Base-by-base conservation (phyloP, 2,329 filamentous ascomycete species). In the Nannizziopsis arthrosporioides region DNA sequence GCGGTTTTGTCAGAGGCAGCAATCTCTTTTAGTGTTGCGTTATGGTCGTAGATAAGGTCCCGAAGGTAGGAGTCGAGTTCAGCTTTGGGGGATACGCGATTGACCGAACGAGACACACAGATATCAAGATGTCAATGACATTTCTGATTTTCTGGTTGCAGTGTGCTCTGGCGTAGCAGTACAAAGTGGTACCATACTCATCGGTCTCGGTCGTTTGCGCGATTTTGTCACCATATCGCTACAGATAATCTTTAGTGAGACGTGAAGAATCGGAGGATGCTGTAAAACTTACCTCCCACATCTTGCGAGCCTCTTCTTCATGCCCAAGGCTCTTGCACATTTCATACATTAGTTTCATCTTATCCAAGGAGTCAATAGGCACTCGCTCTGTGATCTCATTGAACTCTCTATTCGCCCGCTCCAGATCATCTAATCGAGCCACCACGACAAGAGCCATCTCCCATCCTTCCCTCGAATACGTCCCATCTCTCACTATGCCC, bases 161-260 rank as follows among this genome's bases (percentile, higher is more conserved):
- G 60, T 93, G 88, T 2, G 88, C 85, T 10, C 93, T 78, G 18
- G 90, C 84, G 63, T 92, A 96, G 70, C 93, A 95, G 68, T 92
- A 82, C 15, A 96, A 74, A 0, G 87, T 85, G 54, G 90, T 80
- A 47, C 90, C 90, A 56, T 90, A 95, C 47, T 83, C 78, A 57
- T 85, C 78, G 0, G 84, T 83, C 37, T 79, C 22, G 7, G 22
- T 27, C 22, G 22, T 77, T 51, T 80, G 75, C 9, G 81, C 78
- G 35, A 94, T 74, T 42, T 81, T 75, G 55, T 94, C 82, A 49
- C 88, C 90, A 61, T 87, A 95, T 55, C 83, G 81, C 85, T 94
- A 58, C 22, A 15, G 18, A 34, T 17, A 41, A 18, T n/a, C 17
- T n/a, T n/a, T n/a, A 42, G 30, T 38, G 17, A 18, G 11, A 11